Conservation (phyloP, 495 filamentous ascomycete species). For the Cercophora samala region DNA sequence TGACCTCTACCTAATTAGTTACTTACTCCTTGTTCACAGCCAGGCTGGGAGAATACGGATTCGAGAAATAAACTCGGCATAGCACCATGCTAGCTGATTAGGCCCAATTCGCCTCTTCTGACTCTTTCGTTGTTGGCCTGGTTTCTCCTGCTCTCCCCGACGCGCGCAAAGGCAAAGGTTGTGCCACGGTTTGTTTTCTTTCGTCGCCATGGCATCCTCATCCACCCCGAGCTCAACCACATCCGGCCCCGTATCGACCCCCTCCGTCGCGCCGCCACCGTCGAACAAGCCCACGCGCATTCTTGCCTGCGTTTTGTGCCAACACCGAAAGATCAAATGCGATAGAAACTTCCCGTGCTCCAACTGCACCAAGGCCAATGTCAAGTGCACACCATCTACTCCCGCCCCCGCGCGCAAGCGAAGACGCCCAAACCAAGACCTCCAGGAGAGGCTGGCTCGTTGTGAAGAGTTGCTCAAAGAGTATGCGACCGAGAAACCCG, state of each 20-base stretch:
- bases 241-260: background rate
- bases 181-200: background rate
- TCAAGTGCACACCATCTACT: conserved; percentile 46
- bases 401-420: conserved; percentile 49
- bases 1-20: background rate
- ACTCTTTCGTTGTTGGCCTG: background rate
- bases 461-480: conserved; percentile 48
- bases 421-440: conserved; percentile 46
- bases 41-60: background rate
- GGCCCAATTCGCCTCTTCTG: conserved; percentile 1
- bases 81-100: background rate
- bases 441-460: conserved; percentile 47
- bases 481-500: conserved; percentile 42
- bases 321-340: conserved; percentile 67
- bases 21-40: background rate
- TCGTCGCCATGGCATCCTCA: conserved; percentile 8
- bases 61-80: background rate
- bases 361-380: conserved; percentile 57
- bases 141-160: background rate
- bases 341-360: conserved; percentile 63
- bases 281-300: conserved; percentile 31
- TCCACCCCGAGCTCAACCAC: conserved; percentile 8
- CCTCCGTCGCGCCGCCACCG: background rate
- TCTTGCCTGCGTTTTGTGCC: conserved; percentile 50
- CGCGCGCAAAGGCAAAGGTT: background rate